Evolutionary conservation across 371 early-diverging fungal genomes (phyloP).

Genomic region (Zopfochytrium polystomum): DNA sequence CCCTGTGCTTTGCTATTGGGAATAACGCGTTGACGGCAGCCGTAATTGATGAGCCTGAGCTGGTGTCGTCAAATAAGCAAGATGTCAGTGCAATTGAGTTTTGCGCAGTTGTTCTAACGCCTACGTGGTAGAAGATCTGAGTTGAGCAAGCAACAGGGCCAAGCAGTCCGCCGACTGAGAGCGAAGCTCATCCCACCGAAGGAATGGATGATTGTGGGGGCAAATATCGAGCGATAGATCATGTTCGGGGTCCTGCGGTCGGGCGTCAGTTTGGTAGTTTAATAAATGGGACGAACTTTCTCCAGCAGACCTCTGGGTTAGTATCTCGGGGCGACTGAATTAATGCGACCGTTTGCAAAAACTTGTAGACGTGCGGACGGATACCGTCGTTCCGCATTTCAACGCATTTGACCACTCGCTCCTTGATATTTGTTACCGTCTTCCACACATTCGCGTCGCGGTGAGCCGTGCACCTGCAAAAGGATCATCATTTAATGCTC

Average conservation of each 20-base stretch:
- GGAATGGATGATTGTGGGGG: conserved; percentile 29
- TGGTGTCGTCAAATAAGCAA: not conserved
- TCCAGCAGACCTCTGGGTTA: too few species aligned
- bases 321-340: conserved; percentile 26
- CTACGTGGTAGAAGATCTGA: too few species aligned
- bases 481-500: not conserved
- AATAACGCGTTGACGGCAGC: conserved; percentile 33
- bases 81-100: not conserved
- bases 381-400: conserved; percentile 33
- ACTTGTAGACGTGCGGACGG: conserved; percentile 25
- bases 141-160: conserved; percentile 4
- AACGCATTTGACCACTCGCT: conserved; percentile 19
- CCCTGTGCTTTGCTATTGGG: conserved; percentile 23
- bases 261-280: too few species aligned
- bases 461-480: not conserved
- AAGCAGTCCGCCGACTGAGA: conserved; percentile 16
- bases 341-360: conserved; percentile 28
- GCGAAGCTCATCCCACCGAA: conserved; percentile 16
- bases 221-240: conserved; percentile 15
- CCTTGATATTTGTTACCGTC: conserved; percentile 5
- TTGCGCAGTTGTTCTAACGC: too few species aligned
- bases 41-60: conserved; percentile 29
- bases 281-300: too few species aligned
- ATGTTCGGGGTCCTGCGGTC: too few species aligned
- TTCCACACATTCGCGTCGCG: not conserved